These are phyloP conservation scores for Parascedosporium putredinis DNA, from an alignment of 2,329 filamentous ascomycete species.

Conservation along the genomic window DNA sequence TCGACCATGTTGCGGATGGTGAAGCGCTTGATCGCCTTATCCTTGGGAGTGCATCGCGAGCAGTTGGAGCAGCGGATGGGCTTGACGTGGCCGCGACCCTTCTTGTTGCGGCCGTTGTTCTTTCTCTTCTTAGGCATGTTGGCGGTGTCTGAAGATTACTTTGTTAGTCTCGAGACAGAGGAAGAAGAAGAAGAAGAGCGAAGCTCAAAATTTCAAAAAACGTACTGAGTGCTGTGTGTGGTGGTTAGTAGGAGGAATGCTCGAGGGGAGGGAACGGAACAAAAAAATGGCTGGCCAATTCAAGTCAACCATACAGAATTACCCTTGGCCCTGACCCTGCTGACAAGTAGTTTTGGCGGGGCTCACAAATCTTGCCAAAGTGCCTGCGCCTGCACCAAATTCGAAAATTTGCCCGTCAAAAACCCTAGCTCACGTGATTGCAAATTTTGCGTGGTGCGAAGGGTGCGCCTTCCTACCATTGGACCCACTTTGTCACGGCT, in stretches of 20 bases:
- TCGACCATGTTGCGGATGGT: constrained; percentile 99
- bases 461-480: background rate
- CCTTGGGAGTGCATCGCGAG: constrained; percentile 88
- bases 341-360: background rate
- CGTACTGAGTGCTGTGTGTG: constrained; percentile 9
- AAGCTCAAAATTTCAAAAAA: background rate
- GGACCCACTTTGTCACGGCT: background rate
- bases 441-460: background rate
- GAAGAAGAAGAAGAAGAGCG: constrained; percentile 11
- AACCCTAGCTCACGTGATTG: constrained; percentile 8
- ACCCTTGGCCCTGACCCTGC: background rate
- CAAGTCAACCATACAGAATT: background rate
- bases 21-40: constrained; percentile 99
- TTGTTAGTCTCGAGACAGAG: constrained; percentile 19
- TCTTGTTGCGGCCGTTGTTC: constrained; percentile 95
- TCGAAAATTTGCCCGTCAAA: background rate
- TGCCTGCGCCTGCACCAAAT: too few relatives aligned
- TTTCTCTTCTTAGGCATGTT: constrained; percentile 66
- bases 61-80: constrained; percentile 76
- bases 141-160: constrained; percentile 40
- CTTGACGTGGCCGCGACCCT: constrained; percentile 99
- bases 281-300: background rate
- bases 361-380: constrained; percentile 1
- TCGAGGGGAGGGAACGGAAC: background rate
- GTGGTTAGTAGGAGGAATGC: constrained; percentile 16